Percentiles rank a stretch among this genome's conserved stretches.
Evolutionary conservation across 2,329 filamentous ascomycete species (phyloP).

Genomic region (Stemphylium vesicarium): DNA sequence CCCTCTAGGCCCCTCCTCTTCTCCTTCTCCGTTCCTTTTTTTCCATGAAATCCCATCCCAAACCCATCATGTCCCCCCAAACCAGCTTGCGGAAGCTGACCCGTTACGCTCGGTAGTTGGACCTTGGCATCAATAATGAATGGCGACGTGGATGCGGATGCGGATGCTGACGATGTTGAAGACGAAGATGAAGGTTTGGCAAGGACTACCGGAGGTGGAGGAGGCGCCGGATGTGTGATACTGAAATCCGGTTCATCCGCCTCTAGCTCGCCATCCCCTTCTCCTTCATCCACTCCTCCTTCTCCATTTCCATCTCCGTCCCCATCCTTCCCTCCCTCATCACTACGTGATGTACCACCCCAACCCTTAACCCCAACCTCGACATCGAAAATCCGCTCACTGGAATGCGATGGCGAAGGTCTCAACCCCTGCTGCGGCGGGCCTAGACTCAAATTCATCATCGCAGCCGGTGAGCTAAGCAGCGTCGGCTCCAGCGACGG

Average conservation of each 20-base stretch:
- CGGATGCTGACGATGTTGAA: too few species aligned
- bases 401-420: background rate
- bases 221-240: slow-evolving; percentile 4
- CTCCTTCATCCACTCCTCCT: background rate
- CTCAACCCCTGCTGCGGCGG: background rate
- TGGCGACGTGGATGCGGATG: too few species aligned
- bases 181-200: background rate
- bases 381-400: background rate
- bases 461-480: background rate
- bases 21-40: background rate
- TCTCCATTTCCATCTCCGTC: background rate
- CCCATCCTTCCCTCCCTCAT: background rate
- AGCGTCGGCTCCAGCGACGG: background rate
- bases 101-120: too few species aligned
- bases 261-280: background rate
- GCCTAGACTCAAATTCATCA: slow-evolving; percentile 2
- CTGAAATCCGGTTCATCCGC: background rate
- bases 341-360: background rate
- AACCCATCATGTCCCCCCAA: too few species aligned
- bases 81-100: too few species aligned
- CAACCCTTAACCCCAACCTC: too few species aligned
- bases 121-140: too few species aligned
- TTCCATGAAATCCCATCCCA: background rate
- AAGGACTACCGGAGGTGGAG: background rate
- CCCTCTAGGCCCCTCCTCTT: background rate